Percentiles rank a stretch among this genome's conserved stretches.
Evolutionary conservation across 352 stramenopile genomes (phyloP).

Genomic region (Thalassiosira mediterranea): DNA sequence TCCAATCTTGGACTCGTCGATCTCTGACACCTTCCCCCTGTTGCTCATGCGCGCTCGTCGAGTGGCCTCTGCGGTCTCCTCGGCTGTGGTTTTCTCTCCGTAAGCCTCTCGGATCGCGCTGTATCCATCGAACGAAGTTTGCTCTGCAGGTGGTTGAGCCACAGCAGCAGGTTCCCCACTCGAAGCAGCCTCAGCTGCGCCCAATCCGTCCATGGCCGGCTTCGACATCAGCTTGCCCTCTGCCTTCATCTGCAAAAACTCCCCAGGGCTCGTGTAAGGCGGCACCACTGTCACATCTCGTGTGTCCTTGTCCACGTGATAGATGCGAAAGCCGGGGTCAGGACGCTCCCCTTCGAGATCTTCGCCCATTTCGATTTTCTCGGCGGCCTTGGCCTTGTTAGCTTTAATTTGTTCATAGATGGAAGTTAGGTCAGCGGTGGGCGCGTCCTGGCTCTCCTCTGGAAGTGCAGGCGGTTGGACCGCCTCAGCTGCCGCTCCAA

Average conservation of each 20-base stretch:
- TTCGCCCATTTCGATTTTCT: constrained; percentile 49
- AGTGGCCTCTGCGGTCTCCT: constrained; percentile 46
- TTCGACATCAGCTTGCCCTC: constrained; percentile 23
- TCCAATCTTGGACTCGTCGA: constrained; percentile 64
- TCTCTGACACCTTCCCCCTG: constrained; percentile 50
- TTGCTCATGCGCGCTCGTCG: constrained; percentile 46
- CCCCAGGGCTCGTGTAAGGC: constrained; percentile 68
- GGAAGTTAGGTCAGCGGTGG: constrained; percentile 38
- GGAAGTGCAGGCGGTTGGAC: not conserved
- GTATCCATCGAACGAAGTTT: constrained; percentile 50
- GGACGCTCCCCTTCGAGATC: constrained; percentile 44
- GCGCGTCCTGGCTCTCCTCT: constrained; percentile 3
- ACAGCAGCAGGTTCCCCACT: not conserved
- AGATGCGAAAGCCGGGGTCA: constrained; percentile 79
- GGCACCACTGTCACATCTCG: constrained; percentile 63
- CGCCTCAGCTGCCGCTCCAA: constrained; percentile 20
- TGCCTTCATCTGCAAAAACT: constrained; percentile 60
- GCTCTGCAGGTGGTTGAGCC: not conserved
- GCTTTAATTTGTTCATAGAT: constrained; percentile 75
- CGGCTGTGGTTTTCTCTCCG: constrained; percentile 34
- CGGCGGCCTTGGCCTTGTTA: constrained; percentile 70
- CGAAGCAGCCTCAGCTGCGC: not conserved
- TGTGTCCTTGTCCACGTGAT: constrained; percentile 65
- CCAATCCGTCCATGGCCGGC: not conserved
- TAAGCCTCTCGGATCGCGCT: constrained; percentile 51